These are phyloP conservation scores for Dictyostelium brefeldianum DNA, from an alignment of 78 protist genomes.

Conservation along the genomic window DNA sequence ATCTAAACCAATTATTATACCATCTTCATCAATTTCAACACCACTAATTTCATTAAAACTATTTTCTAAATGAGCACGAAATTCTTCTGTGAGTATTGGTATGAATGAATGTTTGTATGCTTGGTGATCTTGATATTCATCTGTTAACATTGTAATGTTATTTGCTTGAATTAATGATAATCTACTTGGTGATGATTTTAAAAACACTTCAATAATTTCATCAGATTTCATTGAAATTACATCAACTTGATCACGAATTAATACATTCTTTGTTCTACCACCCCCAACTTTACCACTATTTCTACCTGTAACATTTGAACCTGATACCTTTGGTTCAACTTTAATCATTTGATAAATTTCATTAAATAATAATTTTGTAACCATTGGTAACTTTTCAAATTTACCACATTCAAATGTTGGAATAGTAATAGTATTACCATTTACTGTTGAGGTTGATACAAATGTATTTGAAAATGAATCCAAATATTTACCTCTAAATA, in stretches of 20 bases:
- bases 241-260: constrained; percentile 6
- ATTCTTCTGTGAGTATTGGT: background rate
- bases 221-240: background rate
- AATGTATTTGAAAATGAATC: background rate
- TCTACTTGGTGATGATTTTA: background rate
- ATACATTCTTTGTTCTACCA: background rate
- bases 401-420: background rate
- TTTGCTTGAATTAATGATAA: background rate
- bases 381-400: background rate
- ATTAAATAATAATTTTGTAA: constrained; percentile 5
- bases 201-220: background rate
- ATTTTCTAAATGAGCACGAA: background rate
- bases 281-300: background rate
- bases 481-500: background rate
- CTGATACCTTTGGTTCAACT: background rate
- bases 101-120: background rate
- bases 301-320: background rate
- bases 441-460: background rate
- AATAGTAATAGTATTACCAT: background rate
- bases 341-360: background rate
- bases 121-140: background rate
- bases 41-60: background rate
- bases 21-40: background rate
- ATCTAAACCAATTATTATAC: background rate
- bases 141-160: background rate